Base-by-base conservation (phyloP, 768 basidiomycete genomes). In the Fomitopsis pulvina region DNA sequence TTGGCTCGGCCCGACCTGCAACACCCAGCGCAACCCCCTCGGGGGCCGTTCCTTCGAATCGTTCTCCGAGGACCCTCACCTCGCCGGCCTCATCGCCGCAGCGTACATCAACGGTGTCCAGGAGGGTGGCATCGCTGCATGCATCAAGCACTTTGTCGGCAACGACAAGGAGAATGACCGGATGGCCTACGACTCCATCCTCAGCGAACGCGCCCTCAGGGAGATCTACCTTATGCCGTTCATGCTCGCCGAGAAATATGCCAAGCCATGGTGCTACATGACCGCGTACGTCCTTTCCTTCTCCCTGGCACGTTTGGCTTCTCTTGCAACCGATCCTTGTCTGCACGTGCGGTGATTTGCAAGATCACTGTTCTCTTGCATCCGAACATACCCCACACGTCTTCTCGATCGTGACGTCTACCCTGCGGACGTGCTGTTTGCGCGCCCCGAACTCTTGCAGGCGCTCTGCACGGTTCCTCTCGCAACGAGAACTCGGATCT, bases 151-250 rank as follows among this genome's bases (percentile, higher is more conserved):
- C 61, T 91, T 87, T 54, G 80, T 83, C 18, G 80, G 77, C 21
- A 92, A 91, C 58, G 89, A 92, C 68, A 88, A 89, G 64, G 87
- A 91, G 62, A 76, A 87, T 53, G 85, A 87, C 57, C 76, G 85
- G 9, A 75, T 79, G 65, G 83, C 66, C 24, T 86, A 80, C 55
- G 70, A 80, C 59, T 70, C 69, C 32, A 63, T 79, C 52, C 63
- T 79, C 56, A 68, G 70, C 49, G 72, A 73, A 55, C 69, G 77
- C 26, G 75, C 77, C 3, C 67, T 82, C 25, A 63, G 80, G n/a
- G 80, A 81, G 59, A 69, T 82, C 21, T 80, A 81, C 63, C 68
- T 80, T 24, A 72, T 76, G 68, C 80, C 79, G n/a, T 81, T 80
- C 63, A 79, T 80, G 73, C 68, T 81, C 28, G 72, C 73, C 2